These are phyloP conservation scores for Cephalotrichum gorgonifer DNA, from an alignment of 2,329 filamentous ascomycete species.

Conservation along the genomic window DNA sequence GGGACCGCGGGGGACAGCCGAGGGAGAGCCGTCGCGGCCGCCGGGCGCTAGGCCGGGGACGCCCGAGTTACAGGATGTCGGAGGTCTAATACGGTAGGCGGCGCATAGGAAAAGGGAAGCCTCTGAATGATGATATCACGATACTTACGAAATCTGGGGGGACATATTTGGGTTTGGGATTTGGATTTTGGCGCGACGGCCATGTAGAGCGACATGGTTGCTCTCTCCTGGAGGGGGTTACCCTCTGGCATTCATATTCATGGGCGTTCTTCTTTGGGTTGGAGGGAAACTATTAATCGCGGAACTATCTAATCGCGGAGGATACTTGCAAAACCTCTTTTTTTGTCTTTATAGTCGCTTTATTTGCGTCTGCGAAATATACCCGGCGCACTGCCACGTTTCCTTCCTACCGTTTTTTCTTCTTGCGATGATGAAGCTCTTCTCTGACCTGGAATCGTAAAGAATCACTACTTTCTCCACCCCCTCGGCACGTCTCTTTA, in stretches of 20 bases:
- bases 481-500: too few relatives aligned
- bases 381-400: neutral
- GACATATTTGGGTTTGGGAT: neutral
- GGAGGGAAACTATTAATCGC: too few relatives aligned
- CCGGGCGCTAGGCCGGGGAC: neutral
- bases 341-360: neutral
- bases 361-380: neutral
- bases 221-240: too few relatives aligned
- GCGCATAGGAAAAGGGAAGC: too few relatives aligned
- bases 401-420: neutral
- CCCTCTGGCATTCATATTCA: too few relatives aligned
- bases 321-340: neutral
- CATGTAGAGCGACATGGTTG: too few relatives aligned
- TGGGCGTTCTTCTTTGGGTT: too few relatives aligned
- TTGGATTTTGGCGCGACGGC: too few relatives aligned
- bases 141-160: neutral
- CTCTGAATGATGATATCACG: neutral
- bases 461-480: too few relatives aligned
- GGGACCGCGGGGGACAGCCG: neutral
- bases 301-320: too few relatives aligned
- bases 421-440: too few relatives aligned
- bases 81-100: neutral
- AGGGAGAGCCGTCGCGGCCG: neutral
- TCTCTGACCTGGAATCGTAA: neutral
- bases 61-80: constrained; percentile 2